A percentile compares a stretch with the other conserved stretches of the same genome.
Evolutionary conservation across 2,329 filamentous ascomycete species (phyloP).

Genomic region (Aspergillus persii): DNA sequence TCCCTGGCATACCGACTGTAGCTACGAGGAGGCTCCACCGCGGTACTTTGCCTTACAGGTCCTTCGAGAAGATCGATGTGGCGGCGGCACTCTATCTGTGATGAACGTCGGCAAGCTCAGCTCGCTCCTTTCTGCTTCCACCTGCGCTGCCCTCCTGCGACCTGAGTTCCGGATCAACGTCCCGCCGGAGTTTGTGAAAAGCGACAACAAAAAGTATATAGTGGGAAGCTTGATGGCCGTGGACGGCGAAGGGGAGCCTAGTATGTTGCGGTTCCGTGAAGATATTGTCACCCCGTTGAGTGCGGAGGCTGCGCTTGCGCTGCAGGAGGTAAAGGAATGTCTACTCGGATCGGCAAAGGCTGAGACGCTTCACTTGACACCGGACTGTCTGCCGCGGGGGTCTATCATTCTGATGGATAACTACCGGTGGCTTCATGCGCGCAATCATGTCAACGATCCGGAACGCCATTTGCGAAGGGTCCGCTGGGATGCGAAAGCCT

Average conservation of each 20-base stretch:
- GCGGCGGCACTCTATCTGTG: conserved; percentile 29
- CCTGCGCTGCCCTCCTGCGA: not conserved
- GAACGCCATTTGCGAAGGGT: conserved; percentile 36
- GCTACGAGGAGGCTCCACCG: conserved; percentile 40
- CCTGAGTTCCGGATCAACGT: conserved; percentile 35
- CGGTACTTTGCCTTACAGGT: conserved; percentile 45
- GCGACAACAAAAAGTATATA: conserved; percentile 13
- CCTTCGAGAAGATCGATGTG: conserved; percentile 40
- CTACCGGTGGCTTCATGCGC: conserved; percentile 1
- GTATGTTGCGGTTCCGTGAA: conserved; percentile 6
- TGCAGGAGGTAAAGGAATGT: conserved; percentile 28
- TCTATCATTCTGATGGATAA: not conserved
- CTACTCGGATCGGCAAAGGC: conserved; percentile 15
- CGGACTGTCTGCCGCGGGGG: not conserved
- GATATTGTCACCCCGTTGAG: conserved; percentile 14
- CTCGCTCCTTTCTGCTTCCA: not conserved
- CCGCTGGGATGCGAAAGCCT: conserved; percentile 33
- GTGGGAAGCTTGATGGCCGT: conserved; percentile 21
- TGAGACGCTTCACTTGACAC: conserved; percentile 21
- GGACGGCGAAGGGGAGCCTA: not conserved
- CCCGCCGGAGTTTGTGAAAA: conserved; percentile 35
- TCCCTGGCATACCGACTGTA: conserved; percentile 48
- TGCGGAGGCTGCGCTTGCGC: conserved; percentile 22
- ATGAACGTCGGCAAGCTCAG: not conserved
- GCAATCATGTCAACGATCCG: conserved; percentile 31